Conservation (phyloP, 75 land plant species). For the Gnetum montanum region DNA sequence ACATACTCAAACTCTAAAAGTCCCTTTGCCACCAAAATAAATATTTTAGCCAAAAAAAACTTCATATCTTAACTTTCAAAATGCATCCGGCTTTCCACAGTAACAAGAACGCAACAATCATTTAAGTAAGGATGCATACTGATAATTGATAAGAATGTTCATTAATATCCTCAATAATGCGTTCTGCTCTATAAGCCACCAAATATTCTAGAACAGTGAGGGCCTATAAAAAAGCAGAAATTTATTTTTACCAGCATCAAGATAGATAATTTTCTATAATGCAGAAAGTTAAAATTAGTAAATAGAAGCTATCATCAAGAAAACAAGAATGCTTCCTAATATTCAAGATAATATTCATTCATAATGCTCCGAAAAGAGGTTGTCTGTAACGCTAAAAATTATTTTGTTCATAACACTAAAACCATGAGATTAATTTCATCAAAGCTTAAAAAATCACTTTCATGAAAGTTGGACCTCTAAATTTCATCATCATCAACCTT, state of each 20-base stretch:
- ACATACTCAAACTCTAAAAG: conserved; percentile 60
- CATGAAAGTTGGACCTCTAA: no score
- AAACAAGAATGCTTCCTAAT: no score
- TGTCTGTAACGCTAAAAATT: conserved; percentile 71
- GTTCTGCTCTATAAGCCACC: conserved; percentile 29
- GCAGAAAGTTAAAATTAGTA: no score
- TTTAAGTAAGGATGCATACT: conserved; percentile 9
- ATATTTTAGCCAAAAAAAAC: conserved; percentile 4
- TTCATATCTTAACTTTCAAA: no score
- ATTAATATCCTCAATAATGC: conserved; percentile 16
- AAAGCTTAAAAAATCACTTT: no score
- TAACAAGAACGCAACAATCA: background rate
- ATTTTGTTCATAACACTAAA: conserved; percentile 66
- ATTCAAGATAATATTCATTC: background rate
- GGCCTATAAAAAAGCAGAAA: conserved; percentile 44
- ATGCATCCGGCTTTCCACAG: background rate
- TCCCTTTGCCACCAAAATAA: no score
- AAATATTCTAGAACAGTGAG: conserved; percentile 60
- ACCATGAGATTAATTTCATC: no score
- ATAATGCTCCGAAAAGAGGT: conserved; percentile 42
- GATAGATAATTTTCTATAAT: no score
- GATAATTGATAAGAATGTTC: conserved; percentile 23
- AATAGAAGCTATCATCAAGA: no score
- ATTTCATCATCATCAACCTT: no score
- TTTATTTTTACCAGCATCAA: no score